phyloP scores from a whole-genome alignment of 768 basidiomycete species.

The Coprinellus micaceus region DNA sequence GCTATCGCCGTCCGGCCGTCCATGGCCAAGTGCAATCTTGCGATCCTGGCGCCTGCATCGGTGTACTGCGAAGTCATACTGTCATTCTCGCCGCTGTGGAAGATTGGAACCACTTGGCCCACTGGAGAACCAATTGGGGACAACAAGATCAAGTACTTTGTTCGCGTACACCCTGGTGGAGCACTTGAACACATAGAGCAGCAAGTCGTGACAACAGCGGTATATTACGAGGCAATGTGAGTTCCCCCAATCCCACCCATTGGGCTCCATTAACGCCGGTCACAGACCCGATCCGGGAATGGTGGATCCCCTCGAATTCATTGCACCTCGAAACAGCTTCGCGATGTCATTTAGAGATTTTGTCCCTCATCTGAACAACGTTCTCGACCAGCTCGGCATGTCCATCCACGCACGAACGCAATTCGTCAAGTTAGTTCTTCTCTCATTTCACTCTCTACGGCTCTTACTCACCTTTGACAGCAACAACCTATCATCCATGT shows the following conservation, averaged over 20 bases:
- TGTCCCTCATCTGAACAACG: constrained; percentile 73
- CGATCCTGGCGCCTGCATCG: constrained; percentile 63
- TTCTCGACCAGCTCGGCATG: constrained; percentile 83
- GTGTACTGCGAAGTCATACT: constrained; percentile 82
- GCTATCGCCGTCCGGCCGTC: constrained; percentile 71
- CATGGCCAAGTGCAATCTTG: constrained; percentile 73
- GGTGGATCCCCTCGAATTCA: constrained; percentile 75
- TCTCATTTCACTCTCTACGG: neutral
- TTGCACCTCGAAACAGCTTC: constrained; percentile 78
- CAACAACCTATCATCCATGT: constrained; percentile 72
- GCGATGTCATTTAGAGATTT: constrained; percentile 83
- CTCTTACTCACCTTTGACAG: constrained; percentile 31
- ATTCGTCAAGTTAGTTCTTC: constrained; percentile 65
- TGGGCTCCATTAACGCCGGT: neutral
- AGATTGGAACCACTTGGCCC: constrained; percentile 73
- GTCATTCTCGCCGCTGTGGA: constrained; percentile 71
- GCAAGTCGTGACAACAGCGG: constrained; percentile 70
- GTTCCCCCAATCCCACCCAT: constrained; percentile 22
- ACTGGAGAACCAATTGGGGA: constrained; percentile 64
- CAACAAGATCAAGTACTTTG: constrained; percentile 77
- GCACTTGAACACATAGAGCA: constrained; percentile 85
- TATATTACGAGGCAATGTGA: constrained; percentile 86
- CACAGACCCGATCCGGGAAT: constrained; percentile 73
- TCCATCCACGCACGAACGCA: constrained; percentile 77
- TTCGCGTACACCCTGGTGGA: constrained; percentile 81